Evolutionary conservation across 768 basidiomycete species (phyloP).

Genomic region (Cantharellus anzutake): DNA sequence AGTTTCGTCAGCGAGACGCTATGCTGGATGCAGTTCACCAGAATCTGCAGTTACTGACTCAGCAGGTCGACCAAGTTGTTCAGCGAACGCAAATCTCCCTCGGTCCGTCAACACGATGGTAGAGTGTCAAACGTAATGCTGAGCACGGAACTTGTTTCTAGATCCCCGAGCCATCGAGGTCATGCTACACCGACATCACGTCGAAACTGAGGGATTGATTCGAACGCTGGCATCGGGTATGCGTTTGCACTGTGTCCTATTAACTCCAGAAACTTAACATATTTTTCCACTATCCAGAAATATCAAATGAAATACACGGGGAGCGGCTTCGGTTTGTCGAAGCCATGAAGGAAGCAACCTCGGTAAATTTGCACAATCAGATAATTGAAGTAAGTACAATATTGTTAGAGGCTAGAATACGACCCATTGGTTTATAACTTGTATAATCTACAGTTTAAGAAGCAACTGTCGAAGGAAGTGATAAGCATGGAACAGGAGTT

Average conservation of each 20-base stretch:
- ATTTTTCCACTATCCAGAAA: constrained; percentile 25
- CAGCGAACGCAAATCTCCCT: too few species aligned
- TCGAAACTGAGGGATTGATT: constrained; percentile 54
- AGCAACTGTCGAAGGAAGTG: constrained; percentile 58
- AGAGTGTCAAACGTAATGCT: too few species aligned
- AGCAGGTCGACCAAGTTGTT: too few species aligned
- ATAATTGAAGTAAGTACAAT: constrained; percentile 7
- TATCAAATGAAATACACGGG: constrained; percentile 69
- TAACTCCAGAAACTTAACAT: too few species aligned
- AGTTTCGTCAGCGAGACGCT: constrained; percentile 10
- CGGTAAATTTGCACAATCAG: constrained; percentile 65
- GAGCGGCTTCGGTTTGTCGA: constrained; percentile 76
- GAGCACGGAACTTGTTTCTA: too few species aligned
- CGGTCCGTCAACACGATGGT: too few species aligned
- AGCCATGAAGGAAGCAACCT: constrained; percentile 88
- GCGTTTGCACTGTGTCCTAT: constrained; percentile 2
- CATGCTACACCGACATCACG: constrained; percentile 46
- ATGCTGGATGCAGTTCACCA: neutral
- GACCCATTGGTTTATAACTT: too few species aligned
- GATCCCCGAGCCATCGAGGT: too few species aligned
- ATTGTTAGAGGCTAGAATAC: too few species aligned
- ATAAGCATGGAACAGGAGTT: constrained; percentile 57
- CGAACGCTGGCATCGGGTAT: constrained; percentile 44
- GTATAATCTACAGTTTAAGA: constrained; percentile 33
- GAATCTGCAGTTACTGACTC: neutral